These are phyloP conservation scores for Sphagnum fallax DNA, from an alignment of 228 moss, liverwort and hornwort genomes.

Conservation along the genomic window DNA sequence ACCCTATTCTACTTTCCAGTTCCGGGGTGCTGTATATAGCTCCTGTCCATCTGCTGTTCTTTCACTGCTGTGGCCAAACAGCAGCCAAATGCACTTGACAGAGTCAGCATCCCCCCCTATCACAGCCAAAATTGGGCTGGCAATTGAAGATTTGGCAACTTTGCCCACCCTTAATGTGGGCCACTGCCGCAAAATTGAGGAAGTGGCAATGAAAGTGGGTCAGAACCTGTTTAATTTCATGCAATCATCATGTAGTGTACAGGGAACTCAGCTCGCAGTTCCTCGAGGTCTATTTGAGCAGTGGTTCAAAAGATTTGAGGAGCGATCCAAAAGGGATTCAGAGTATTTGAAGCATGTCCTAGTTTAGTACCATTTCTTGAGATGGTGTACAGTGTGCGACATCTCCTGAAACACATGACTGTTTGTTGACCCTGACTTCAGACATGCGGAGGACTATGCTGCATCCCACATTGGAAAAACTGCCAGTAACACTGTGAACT, in stretches of 20 bases:
- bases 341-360: constrained; percentile 36
- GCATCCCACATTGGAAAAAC: too few species aligned
- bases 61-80: constrained; percentile 48
- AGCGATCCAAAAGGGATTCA: constrained; percentile 50
- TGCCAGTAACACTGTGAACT: too few species aligned
- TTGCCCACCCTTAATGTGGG: constrained; percentile 64
- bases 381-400: too few species aligned
- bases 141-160: constrained; percentile 59
- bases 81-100: constrained; percentile 41
- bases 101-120: constrained; percentile 34
- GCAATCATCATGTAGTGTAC: constrained; percentile 52
- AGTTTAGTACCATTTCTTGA: neutral
- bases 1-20: constrained; percentile 62
- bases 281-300: constrained; percentile 53
- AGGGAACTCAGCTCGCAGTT: constrained; percentile 43
- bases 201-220: constrained; percentile 55
- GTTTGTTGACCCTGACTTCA: too few species aligned
- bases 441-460: too few species aligned
- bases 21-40: constrained; percentile 63
- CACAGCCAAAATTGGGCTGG: constrained; percentile 58
- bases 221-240: constrained; percentile 61
- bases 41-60: constrained; percentile 68
- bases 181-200: constrained; percentile 49
- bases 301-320: constrained; percentile 61
- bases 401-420: too few species aligned